These are phyloP conservation scores for Linnemannia zychae DNA, from an alignment of 192 early-diverging fungal genomes.

Conservation along the genomic window DNA sequence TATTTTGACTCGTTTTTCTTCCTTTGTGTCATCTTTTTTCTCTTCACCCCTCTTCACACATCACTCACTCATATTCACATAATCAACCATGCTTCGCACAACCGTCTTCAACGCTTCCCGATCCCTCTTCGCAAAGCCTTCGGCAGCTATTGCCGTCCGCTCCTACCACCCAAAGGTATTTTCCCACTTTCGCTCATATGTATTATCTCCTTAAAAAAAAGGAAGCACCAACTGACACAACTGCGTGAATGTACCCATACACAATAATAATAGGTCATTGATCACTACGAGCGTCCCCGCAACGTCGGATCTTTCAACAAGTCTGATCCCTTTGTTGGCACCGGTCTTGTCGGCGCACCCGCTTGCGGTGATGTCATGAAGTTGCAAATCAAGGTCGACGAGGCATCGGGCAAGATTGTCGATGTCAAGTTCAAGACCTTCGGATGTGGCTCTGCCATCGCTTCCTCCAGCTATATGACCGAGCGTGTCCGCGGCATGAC, in stretches of 20 bases:
- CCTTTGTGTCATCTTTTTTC: conserved; percentile 1
- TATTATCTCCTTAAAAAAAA: not conserved
- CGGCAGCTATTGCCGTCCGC: conserved; percentile 41
- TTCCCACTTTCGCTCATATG: not conserved
- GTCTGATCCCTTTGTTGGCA: conserved; percentile 90
- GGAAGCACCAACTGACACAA: not conserved
- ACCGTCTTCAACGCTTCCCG: conserved; percentile 38
- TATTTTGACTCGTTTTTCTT: not conserved
- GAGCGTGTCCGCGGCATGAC: conserved; percentile 96
- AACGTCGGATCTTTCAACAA: conserved; percentile 96
- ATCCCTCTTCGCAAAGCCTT: conserved; percentile 43
- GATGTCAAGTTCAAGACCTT: conserved; percentile 99
- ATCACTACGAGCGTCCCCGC: conserved; percentile 97
- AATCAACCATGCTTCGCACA: conserved; percentile 41
- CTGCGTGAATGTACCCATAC: not conserved
- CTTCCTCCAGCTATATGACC: conserved; percentile 91
- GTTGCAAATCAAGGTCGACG: conserved; percentile 97
- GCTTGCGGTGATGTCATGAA: conserved; percentile 94
- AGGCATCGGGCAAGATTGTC: conserved; percentile 87
- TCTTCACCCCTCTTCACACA: not conserved
- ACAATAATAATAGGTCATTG: conserved; percentile 81
- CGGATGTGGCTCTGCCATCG: conserved; percentile 98
- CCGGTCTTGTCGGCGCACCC: conserved; percentile 93
- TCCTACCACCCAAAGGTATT: conserved; percentile 54
- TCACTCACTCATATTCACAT: conserved; percentile 4